These are phyloP conservation scores for Lactarius psammicola DNA, from an alignment of 768 basidiomycete species.

Conservation along the genomic window DNA sequence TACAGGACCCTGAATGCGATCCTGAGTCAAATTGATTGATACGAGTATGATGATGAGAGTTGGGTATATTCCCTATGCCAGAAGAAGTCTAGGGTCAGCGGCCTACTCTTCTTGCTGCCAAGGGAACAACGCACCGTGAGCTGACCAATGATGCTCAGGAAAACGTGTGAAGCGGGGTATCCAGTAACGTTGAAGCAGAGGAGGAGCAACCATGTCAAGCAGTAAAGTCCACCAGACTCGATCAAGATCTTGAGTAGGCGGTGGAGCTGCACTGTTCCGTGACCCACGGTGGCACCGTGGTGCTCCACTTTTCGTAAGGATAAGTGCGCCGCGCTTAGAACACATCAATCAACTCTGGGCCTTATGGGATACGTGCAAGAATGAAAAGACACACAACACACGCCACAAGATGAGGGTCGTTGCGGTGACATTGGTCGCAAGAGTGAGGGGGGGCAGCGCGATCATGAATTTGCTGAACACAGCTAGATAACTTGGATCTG, in stretches of 20 bases:
- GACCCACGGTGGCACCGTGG: background rate
- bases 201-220: slow-evolving; percentile 20
- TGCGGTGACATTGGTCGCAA: slow-evolving; percentile 19
- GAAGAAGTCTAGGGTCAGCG: background rate
- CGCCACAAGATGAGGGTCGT: slow-evolving; percentile 15
- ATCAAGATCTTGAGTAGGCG: slow-evolving; percentile 22
- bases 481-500: background rate
- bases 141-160: slow-evolving; percentile 10
- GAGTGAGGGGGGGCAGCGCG: slow-evolving; percentile 10
- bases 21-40: slow-evolving; percentile 29
- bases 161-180: background rate
- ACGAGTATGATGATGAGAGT: slow-evolving; percentile 32
- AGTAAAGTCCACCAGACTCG: slow-evolving; percentile 27
- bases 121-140: slow-evolving; percentile 9
- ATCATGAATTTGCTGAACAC: slow-evolving; percentile 8
- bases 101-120: background rate
- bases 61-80: slow-evolving; percentile 24
- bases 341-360: background rate
- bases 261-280: slow-evolving; percentile 3
- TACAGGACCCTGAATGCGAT: background rate
- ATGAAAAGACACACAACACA: slow-evolving; percentile 1
- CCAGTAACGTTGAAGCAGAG: slow-evolving; percentile 10
- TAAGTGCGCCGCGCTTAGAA: slow-evolving; percentile 5
- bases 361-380: background rate
- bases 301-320: slow-evolving; percentile 1